phyloP scores from a whole-genome alignment of 495 filamentous ascomycete genomes.

The Penicillium salamii region DNA sequence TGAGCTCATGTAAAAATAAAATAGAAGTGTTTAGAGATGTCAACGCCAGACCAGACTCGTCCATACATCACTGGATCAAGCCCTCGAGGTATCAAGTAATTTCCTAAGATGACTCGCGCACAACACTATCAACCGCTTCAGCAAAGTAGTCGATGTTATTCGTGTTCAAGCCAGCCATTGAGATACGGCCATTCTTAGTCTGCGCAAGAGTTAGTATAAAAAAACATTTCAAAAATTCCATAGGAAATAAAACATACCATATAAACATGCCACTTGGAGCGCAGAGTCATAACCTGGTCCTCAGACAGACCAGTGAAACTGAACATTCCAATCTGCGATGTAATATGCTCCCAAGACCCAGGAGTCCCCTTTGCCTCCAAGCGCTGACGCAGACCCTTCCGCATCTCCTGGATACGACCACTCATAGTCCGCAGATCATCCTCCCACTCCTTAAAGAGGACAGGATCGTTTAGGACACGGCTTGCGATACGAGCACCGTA shows the following conservation, averaged over 20 bases:
- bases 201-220: slow-evolving; percentile 16
- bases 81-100: slow-evolving; percentile 2
- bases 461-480: slow-evolving; percentile 74
- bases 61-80: neutral
- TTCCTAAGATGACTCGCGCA: slow-evolving; percentile 56
- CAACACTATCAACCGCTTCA: slow-evolving; percentile 80
- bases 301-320: slow-evolving; percentile 91
- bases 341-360: slow-evolving; percentile 94
- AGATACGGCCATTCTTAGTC: slow-evolving; percentile 97
- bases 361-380: slow-evolving; percentile 79
- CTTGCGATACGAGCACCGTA: slow-evolving; percentile 90
- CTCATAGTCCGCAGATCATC: slow-evolving; percentile 90
- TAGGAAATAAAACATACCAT: slow-evolving; percentile 54
- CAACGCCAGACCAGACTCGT: slow-evolving; percentile 5
- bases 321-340: slow-evolving; percentile 99
- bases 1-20: slow-evolving; percentile 1
- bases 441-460: slow-evolving; percentile 91
- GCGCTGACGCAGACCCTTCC: slow-evolving; percentile 67
- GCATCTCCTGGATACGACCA: slow-evolving; percentile 89
- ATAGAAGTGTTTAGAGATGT: no score
- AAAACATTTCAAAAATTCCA: neutral
- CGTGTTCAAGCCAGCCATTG: slow-evolving; percentile 92
- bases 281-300: slow-evolving; percentile 76
- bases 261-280: slow-evolving; percentile 84
- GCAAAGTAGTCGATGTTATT: slow-evolving; percentile 91